These are phyloP conservation scores for Pistacia vera DNA, from an alignment of 345 rosid genomes.

Conservation along the genomic window DNA sequence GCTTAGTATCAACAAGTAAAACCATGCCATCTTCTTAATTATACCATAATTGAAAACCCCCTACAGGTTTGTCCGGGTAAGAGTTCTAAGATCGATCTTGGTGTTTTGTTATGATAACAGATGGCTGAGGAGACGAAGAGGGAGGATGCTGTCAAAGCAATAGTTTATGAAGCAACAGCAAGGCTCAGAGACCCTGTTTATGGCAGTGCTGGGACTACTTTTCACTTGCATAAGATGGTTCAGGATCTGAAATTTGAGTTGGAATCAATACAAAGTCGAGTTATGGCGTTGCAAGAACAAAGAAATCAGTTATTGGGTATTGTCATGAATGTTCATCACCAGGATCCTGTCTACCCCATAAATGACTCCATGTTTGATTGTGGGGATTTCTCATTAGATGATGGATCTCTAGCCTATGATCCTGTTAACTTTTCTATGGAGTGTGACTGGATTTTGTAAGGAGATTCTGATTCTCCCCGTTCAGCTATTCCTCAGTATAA, in stretches of 20 bases:
- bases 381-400: constrained; percentile 9
- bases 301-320: constrained; percentile 27
- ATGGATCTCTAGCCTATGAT: constrained; percentile 15
- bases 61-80: too few relatives aligned
- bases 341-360: constrained; percentile 5
- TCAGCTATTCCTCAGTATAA: neutral
- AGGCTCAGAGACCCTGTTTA: constrained; percentile 40
- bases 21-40: too few relatives aligned
- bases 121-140: constrained; percentile 39
- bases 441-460: constrained; percentile 26
- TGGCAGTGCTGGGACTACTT: constrained; percentile 33
- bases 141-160: constrained; percentile 37
- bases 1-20: too few relatives aligned
- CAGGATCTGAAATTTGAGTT: constrained; percentile 25
- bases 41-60: too few relatives aligned
- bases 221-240: constrained; percentile 30
- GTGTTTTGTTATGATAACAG: constrained; percentile 8
- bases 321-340: constrained; percentile 18
- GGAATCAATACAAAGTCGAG: constrained; percentile 15
- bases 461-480: neutral
- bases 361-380: constrained; percentile 9
- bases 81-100: too few relatives aligned
- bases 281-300: constrained; percentile 21
- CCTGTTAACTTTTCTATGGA: constrained; percentile 18
- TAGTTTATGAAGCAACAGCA: constrained; percentile 37